Evolutionary conservation across 169 alveolate genomes (phyloP).

Genomic region (Eimeria necatrix): DNA sequence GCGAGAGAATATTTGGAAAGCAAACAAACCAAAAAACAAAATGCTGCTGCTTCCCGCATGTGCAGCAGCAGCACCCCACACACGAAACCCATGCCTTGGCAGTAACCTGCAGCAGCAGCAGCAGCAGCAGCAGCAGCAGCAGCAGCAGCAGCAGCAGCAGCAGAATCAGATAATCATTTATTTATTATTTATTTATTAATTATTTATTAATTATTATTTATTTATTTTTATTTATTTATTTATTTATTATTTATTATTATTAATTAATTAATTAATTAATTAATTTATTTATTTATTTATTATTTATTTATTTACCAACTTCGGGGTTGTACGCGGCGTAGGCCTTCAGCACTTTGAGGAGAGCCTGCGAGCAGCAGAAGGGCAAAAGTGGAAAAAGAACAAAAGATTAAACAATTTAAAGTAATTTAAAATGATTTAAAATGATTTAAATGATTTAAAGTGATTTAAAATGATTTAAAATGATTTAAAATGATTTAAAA

Average conservation of each 20-base stretch:
- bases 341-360: slow-evolving; percentile 93
- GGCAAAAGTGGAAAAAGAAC: background rate
- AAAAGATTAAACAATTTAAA: background rate
- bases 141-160: no score
- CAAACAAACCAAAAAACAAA: slow-evolving; percentile 92
- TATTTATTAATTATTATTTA: slow-evolving; percentile 81
- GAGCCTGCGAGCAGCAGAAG: slow-evolving; percentile 71
- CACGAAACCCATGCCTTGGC: slow-evolving; percentile 94
- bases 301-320: slow-evolving; percentile 93
- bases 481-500: no score
- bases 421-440: no score
- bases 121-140: no score
- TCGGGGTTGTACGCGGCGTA: slow-evolving; percentile 92
- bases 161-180: no score
- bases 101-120: slow-evolving; percentile 47
- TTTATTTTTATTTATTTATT: slow-evolving; percentile 80
- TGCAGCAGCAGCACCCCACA: slow-evolving; percentile 94
- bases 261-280: no score
- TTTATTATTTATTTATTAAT: no score
- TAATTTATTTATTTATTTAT: no score
- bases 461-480: no score
- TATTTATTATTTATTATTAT: background rate
- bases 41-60: slow-evolving; percentile 95
- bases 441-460: background rate
- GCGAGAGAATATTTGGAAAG: slow-evolving; percentile 91